Base-by-base conservation (phyloP, 371 early-diverging fungal species). In the Mucor velutinosus region DNA sequence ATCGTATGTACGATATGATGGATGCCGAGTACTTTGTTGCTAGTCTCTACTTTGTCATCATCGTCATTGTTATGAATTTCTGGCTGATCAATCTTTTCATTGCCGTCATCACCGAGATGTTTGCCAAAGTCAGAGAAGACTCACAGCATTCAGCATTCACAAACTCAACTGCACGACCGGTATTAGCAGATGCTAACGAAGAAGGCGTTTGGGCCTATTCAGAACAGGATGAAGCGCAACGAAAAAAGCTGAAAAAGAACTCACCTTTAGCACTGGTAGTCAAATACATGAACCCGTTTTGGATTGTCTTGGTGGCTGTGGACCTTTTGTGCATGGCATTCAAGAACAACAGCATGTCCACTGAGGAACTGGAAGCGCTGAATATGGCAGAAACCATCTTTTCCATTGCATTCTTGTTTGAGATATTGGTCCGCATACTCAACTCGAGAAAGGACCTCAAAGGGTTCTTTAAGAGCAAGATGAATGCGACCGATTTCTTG, bases 21-120 rank as follows among this genome's bases (percentile, higher is more conserved):
- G 88, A 88, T 69, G 83, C 89, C 1, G 89, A 89, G 58, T 88
- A 86, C 60, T 64, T 72, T 4, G 76, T 82, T 69, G 83, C 88
- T 2, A 75, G 86, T 41, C 47, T 88, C 32, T 92, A 88, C 64
- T 92, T 89, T 69, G 78, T 88, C 8, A 58, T 86, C 15, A 80
- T 86, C 64, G 86, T 90, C 10, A 72, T 92, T 51, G 77, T 90
- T 35, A 82, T 90, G 82, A 89, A 90, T 69, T 88, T 86, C 67
- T 90, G 89, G 90, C 76, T 92, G 23, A 76, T 90, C 60, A 90
- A 90, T 68, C 71, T 90, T 43, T 90, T 92, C 68, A 85, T 92
- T 35, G 90, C 92, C 12, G 92, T 90, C 21, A 88, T 89, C 67
- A 85, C 86, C 23, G 89, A 88, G 67, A 86, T 89, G 84, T 92